Evolutionary conservation across 371 early-diverging fungal species (phyloP).

Genomic region (Rhizopus microsporus): DNA sequence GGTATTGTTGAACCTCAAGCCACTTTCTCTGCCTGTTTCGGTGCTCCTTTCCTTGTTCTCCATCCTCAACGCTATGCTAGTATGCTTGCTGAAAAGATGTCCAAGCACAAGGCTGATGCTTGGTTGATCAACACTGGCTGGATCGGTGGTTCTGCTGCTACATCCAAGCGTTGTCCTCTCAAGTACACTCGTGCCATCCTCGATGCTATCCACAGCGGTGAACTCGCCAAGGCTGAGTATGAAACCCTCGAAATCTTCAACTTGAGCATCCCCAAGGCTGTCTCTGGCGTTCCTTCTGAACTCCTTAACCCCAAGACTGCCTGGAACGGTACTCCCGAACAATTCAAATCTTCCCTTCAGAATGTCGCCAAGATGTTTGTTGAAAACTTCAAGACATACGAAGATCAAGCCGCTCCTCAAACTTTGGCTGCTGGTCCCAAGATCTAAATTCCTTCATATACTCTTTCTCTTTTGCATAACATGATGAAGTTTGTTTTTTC

Average conservation of each 20-base stretch:
- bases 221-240: slow-evolving; percentile 81
- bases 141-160: slow-evolving; percentile 93
- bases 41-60: slow-evolving; percentile 96
- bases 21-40: slow-evolving; percentile 97
- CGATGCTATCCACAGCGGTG: slow-evolving; percentile 94
- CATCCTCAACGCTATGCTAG: slow-evolving; percentile 96
- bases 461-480: background rate
- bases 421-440: slow-evolving; percentile 80
- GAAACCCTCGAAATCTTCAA: slow-evolving; percentile 83
- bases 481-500: background rate
- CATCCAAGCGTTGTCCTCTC: slow-evolving; percentile 90
- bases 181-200: slow-evolving; percentile 97
- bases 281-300: slow-evolving; percentile 79
- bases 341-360: slow-evolving; percentile 66
- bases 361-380: slow-evolving; percentile 85
- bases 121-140: slow-evolving; percentile 99
- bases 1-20: slow-evolving; percentile 89
- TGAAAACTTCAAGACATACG: slow-evolving; percentile 89
- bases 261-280: slow-evolving; percentile 80
- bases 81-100: slow-evolving; percentile 96
- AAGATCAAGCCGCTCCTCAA: slow-evolving; percentile 76
- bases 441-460: slow-evolving; percentile 14
- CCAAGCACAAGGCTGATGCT: slow-evolving; percentile 83
- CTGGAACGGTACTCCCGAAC: slow-evolving; percentile 75
- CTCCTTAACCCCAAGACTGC: slow-evolving; percentile 87